Percentiles rank a stretch among this genome's conserved stretches.
These are phyloP conservation scores for Pythium angustatum DNA, from an alignment of 352 stramenopile genomes.

Conservation along the genomic window DNA sequence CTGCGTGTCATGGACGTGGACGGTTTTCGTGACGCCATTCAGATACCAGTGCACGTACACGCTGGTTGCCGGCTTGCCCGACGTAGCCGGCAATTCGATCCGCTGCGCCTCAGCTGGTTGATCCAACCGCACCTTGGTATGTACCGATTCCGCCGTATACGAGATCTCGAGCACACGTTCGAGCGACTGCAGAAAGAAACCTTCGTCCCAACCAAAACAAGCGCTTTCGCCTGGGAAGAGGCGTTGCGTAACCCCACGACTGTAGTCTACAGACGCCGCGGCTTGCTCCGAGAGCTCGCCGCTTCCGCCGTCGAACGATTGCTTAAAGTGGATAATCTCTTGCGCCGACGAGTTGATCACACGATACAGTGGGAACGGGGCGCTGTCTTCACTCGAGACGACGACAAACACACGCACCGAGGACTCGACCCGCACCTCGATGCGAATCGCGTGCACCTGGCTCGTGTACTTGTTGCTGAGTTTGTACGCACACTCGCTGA, in stretches of 20 bases:
- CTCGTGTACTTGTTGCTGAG: constrained; percentile 81
- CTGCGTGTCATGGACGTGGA: constrained; percentile 71
- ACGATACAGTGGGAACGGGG: constrained; percentile 68
- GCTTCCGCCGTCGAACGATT: constrained; percentile 63
- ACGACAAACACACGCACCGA: constrained; percentile 75
- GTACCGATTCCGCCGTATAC: constrained; percentile 45
- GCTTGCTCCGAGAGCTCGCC: constrained; percentile 52
- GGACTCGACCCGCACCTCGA: constrained; percentile 78
- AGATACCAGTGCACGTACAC: constrained; percentile 84
- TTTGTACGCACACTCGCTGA: constrained; percentile 85
- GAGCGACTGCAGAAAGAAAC: constrained; percentile 68
- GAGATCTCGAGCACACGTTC: constrained; percentile 65
- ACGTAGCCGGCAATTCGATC: constrained; percentile 57
- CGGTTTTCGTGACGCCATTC: constrained; percentile 79
- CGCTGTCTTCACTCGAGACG: constrained; percentile 66
- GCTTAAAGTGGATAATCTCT: constrained; percentile 81
- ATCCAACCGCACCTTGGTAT: constrained; percentile 70
- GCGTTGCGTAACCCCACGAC: constrained; percentile 66
- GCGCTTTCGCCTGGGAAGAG: constrained; percentile 67
- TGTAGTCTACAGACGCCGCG: constrained; percentile 34
- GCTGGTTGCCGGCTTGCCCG: constrained; percentile 24
- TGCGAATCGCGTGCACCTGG: constrained; percentile 72
- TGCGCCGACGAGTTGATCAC: constrained; percentile 73
- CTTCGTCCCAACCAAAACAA: constrained; percentile 88
- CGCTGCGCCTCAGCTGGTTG: constrained; percentile 64